Base-by-base conservation (phyloP, 1,284 basidiomycete genomes). In the Marasmius fiardii region DNA sequence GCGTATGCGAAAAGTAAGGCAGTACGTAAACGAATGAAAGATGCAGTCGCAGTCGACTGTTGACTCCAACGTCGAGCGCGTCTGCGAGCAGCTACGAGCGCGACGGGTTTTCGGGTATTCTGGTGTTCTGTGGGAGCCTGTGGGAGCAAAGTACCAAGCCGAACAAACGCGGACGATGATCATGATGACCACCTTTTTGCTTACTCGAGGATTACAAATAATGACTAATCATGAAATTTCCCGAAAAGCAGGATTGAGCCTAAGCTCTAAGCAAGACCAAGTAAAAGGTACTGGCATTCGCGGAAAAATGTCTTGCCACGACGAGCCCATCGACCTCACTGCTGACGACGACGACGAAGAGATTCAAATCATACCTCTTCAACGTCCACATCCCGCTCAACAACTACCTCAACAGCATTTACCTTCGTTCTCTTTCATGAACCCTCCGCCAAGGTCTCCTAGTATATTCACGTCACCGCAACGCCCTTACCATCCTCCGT, bases 311-410 rank as follows among this genome's bases (percentile, higher is more conserved):
- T 31, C 47, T 33, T 49, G 47, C 28, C 47, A 49, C 28, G 28
- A 48, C 37, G 73, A 76, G 57, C 77, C 74, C 60, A 86, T 85
- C 62, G 83, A 86, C 73, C 74, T 86, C 58, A 86, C 83, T n/a
- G 69, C 72, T 52, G 82, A 84, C 66, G 82, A 83, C 66, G 79
- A 81, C 63, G 75, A 77, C 59, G 66, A 70, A 58, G 63, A 63
- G 26, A 61, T 44, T 60, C 65, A 50, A 65, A 66, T 60, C 55
- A 61, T 52, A 61, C 68, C 39, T 61, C 65, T 34, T 64, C 71
- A 66, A 67, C 60, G 55, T 58, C 64, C 58, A 79, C 77, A 65
- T 31, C 52, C 16, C 41, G 44, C 20, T 47, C 53, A 16, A 20
- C 18, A 37, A 31, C 53, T n/a, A 18, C 56, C 49, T 49, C 33